Conservation (phyloP, 2,329 filamentous ascomycete species). For the Curvularia hawaiiensis region DNA sequence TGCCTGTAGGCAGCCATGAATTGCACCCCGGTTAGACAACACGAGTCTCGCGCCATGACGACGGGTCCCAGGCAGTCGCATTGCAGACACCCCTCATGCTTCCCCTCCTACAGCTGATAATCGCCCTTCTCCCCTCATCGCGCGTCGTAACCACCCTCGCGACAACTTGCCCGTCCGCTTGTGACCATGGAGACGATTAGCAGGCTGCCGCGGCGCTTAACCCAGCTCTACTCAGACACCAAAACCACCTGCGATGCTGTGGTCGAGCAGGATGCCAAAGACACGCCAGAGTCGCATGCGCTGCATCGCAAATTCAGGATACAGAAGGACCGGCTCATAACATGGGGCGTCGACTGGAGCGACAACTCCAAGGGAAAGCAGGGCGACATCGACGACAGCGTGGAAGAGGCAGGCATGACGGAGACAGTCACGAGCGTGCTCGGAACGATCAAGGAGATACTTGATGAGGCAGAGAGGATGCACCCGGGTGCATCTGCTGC, state of each 20-base stretch:
- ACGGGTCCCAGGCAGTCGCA: slow-evolving; percentile 36
- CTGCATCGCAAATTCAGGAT: slow-evolving; percentile 79
- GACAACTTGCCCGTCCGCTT: slow-evolving; percentile 2
- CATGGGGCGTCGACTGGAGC: slow-evolving; percentile 82
- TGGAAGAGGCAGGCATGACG: slow-evolving; percentile 70
- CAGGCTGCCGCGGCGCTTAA: slow-evolving; percentile 49
- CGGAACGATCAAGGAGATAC: slow-evolving; percentile 78
- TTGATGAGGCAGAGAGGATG: slow-evolving; percentile 76
- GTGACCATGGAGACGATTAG: slow-evolving; percentile 45
- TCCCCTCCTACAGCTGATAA: slow-evolving; percentile 15
- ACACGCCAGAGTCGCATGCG: slow-evolving; percentile 70
- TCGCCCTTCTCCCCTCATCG: slow-evolving; percentile 9
- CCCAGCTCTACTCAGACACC: slow-evolving; percentile 76
- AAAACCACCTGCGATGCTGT: slow-evolving; percentile 79
- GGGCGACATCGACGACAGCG: slow-evolving; percentile 74
- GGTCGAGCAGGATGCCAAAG: slow-evolving; percentile 62
- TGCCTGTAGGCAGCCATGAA: slow-evolving; percentile 37
- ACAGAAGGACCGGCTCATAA: slow-evolving; percentile 78
- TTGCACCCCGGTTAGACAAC: slow-evolving; percentile 33
- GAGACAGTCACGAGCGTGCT: slow-evolving; percentile 80
- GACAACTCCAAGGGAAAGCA: slow-evolving; percentile 64
- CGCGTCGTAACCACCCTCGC: slow-evolving; percentile 11
- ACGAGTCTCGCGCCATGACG: slow-evolving; percentile 31
- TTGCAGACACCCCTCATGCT: slow-evolving; percentile 28
- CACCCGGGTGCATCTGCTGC: slow-evolving; percentile 58